Base-by-base conservation (phyloP, 2,329 filamentous ascomycete species). In the Hypoxylon sp. region DNA sequence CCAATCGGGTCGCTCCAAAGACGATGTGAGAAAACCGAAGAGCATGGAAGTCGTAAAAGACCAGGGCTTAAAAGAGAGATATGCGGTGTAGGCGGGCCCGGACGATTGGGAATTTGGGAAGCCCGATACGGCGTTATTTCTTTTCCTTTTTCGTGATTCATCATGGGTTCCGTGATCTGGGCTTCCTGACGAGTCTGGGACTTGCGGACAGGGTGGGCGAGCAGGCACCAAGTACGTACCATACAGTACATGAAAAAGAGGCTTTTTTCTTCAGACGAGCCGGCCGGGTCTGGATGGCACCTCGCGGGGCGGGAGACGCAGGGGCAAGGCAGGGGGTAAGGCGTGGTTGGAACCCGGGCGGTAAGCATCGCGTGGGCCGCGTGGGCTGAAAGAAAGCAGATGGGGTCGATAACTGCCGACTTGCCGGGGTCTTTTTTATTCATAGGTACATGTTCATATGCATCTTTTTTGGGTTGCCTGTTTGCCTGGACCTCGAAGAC, bases 301-400 rank as follows among this genome's bases (percentile, higher is more conserved):
- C 11, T 33, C 3, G 31, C 31, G 31, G 31, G n/a, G 11, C n/a
- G 31, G 31, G 10, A 9, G 41, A 59, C 29, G 60, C 60, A 62
- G 60, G 60, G 60, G 60, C 42, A 59, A 11, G 56, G 55, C 55
- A 48, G 60, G 60, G 60, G 60, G 60, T 38, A 59, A 11, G 56
- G 55, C 55, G 51, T 56, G 42, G 52, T n/a, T 31, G 13, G 37
- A 47, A n/a, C n/a, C 55, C 54, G 54, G 38, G 38, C 26, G 21
- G 38, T 42, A 42, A n/a, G n/a, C n/a, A n/a, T n/a, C n/a, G 38
- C 58, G 50, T 61, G 58, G 46, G 47, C 54, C 57, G 60, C 3
- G 15, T n/a, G n/a, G 50, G 40, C 23, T 20, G 4, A 15, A 15
- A 48, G 18, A 49, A n/a, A 31, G 60, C 41, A 50, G 45, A 56